phyloP scores from a whole-genome alignment of 345 rosid genomes.

The Rhodamnia argentea region DNA sequence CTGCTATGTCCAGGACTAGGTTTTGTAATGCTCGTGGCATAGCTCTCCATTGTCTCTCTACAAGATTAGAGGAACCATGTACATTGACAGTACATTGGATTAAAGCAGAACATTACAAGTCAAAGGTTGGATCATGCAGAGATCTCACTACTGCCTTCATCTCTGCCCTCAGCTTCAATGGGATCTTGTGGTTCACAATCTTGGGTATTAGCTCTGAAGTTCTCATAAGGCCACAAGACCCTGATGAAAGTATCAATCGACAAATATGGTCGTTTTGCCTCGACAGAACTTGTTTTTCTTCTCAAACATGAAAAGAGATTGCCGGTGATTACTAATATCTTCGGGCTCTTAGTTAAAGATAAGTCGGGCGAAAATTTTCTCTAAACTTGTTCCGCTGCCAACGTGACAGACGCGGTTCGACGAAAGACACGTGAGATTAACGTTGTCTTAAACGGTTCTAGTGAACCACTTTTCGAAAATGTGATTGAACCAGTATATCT shows the following conservation, averaged over 20 bases:
- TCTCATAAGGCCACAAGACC: neutral
- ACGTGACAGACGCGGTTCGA: neutral
- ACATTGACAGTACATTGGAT: neutral
- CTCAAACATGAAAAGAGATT: too few relatives aligned
- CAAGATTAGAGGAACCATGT: neutral
- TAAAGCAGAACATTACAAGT: neutral
- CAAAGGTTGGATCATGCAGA: conserved; percentile 45
- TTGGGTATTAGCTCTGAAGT: neutral
- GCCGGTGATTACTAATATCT: too few relatives aligned
- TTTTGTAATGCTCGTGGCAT: conserved; percentile 42
- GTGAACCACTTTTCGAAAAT: neutral
- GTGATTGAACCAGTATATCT: neutral
- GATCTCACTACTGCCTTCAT: conserved; percentile 49
- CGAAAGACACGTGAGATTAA: neutral
- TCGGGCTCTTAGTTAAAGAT: neutral
- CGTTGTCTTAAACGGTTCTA: neutral
- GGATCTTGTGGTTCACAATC: too few relatives aligned
- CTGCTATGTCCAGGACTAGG: conserved; percentile 33
- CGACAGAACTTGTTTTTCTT: too few relatives aligned
- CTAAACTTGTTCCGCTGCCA: neutral
- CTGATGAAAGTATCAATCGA: neutral
- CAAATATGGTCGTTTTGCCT: too few relatives aligned
- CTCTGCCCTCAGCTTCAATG: conserved; percentile 2
- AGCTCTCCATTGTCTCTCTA: conserved; percentile 37
- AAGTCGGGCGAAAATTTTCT: neutral